Evolutionary conservation across 805 yeast species (phyloP), one percentile per base, ranked within the genome.

Genomic region (Monosporozyma aquatica): DNA sequence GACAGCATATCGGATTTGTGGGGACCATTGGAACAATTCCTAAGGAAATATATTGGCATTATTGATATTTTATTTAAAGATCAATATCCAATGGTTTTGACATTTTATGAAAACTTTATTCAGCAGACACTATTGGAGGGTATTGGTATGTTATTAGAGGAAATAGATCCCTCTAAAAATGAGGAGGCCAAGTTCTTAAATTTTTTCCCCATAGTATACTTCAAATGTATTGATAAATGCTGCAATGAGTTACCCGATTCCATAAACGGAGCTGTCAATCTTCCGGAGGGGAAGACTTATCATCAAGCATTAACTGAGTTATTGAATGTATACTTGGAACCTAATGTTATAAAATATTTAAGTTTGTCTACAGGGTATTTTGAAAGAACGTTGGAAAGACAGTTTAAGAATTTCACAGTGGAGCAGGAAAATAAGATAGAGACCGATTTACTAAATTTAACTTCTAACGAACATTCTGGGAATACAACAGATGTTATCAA

Each of bases 51-150:
- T 33, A 62, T 69, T 9, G 42, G 48, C 18, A 52, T 66, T 10
- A 65, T 65, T 8, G 74, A 70, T 45, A 48, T 38, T 5, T 50
- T 69, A n/a, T 69, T 67, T 52, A 59, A 54, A 13, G 63, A 64
- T 30, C 62, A 62, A 38, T 58, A 67, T 34, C 72, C 70, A 2
- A 62, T 69, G 5, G 61, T 65, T 49, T 37, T 67, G 22, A 52
- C 57, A 42, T 68, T 64, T 43, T 53, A 59, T 37, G 74, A 70
- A 46, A 54, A 53, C 28, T 55, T 68, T 25, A 56, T 69, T 5
- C 69, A 69, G 40, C 65, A 67, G 40, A 55, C 62, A 37, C 44
- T 68, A 22, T 33, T 61, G 13, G 56, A 51, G 14, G 53, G 55
- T 44, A 44, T 64, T 5, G 55, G 54, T 20, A 35, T 44, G 2